phyloP scores from a whole-genome alignment of 257 asterid species.

The Pogostemon cablin region DNA sequence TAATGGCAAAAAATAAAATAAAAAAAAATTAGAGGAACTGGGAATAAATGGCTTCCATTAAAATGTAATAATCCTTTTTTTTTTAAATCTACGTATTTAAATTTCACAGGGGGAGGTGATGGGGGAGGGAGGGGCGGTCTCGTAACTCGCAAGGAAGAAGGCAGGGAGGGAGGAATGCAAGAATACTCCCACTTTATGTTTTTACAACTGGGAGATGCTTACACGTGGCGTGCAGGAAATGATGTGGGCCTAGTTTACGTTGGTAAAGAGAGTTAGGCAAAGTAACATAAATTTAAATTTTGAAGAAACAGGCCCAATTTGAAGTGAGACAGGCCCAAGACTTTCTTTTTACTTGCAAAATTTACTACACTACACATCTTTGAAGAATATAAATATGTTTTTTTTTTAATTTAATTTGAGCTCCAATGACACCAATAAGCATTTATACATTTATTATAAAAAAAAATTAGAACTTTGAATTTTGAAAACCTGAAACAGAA shows the following conservation, averaged over 20 bases:
- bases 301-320: too few relatives aligned
- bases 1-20: background rate
- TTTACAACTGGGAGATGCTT: background rate
- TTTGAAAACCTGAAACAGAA: too few relatives aligned
- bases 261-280: background rate
- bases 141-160: constrained; percentile 56
- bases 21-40: background rate
- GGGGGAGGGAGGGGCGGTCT: constrained; percentile 28
- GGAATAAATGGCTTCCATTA: background rate
- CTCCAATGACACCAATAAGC: too few relatives aligned
- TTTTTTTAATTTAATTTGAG: too few relatives aligned
- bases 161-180: constrained; percentile 9
- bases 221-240: constrained; percentile 33
- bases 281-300: background rate
- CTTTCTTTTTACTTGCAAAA: too few relatives aligned
- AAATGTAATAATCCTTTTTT: background rate
- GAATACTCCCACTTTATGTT: constrained; percentile 30
- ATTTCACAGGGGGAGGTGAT: constrained; percentile 20
- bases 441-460: too few relatives aligned
- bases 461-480: too few relatives aligned
- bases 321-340: too few relatives aligned
- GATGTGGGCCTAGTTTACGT: constrained; percentile 11
- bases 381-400: too few relatives aligned
- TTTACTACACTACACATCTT: too few relatives aligned
- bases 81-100: background rate